Conservation (phyloP, 306 rosid species). For the Nissolia schottii region DNA sequence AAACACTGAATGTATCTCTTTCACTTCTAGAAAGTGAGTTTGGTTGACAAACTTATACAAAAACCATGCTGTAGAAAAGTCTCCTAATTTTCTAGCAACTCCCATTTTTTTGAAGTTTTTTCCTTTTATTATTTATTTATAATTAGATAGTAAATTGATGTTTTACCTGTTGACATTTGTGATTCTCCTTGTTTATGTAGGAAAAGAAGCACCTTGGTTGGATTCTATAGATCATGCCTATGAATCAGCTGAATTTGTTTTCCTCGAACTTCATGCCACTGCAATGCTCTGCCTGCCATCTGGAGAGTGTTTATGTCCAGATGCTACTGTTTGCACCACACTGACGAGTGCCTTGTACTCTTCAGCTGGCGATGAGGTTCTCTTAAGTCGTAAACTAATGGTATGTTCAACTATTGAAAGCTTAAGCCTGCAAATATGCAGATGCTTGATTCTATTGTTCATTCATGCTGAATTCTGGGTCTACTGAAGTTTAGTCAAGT, state of each 20-base stretch:
- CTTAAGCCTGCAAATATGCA: constrained; percentile 1
- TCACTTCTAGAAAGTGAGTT: constrained; percentile 74
- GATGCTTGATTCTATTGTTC: not conserved
- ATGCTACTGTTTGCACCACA: constrained; percentile 83
- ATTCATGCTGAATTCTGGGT: not conserved
- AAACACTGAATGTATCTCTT: constrained; percentile 66
- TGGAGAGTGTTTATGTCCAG: constrained; percentile 89
- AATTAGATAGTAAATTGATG: not conserved
- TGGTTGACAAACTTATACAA: constrained; percentile 11
- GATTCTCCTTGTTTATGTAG: constrained; percentile 39
- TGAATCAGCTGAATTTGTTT: constrained; percentile 57
- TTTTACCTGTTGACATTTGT: not conserved
- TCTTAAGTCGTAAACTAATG: constrained; percentile 58
- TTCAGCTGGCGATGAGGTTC: constrained; percentile 66
- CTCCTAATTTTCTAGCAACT: constrained; percentile 14
- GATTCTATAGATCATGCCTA: constrained; percentile 33
- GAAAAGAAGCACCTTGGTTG: constrained; percentile 76
- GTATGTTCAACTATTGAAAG: constrained; percentile 42
- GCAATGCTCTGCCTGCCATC: constrained; percentile 91
- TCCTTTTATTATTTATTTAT: too few relatives aligned
- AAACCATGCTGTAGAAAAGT: not conserved
- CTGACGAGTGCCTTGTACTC: constrained; percentile 78
- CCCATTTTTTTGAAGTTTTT: not conserved
- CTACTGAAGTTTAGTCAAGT: too few relatives aligned
- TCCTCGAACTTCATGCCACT: constrained; percentile 85